These are phyloP conservation scores for Brassica nigra DNA, from an alignment of 345 rosid genomes.

Conservation along the genomic window DNA sequence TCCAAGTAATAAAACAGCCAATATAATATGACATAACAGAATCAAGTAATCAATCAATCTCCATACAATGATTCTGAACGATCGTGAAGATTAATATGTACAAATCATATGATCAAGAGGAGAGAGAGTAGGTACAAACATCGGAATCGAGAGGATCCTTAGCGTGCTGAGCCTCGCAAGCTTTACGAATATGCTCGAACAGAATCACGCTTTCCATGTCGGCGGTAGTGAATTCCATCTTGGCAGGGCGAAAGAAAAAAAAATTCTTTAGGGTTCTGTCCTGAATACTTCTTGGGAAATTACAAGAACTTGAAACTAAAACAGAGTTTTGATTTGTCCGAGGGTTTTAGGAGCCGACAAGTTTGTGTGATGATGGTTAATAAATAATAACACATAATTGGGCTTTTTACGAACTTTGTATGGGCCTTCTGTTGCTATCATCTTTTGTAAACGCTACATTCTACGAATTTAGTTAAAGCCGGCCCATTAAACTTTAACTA, in stretches of 20 bases:
- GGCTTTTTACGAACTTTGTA: neutral
- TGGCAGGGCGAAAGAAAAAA: neutral
- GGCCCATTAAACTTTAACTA: neutral
- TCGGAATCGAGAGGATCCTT: slow-evolving; percentile 66
- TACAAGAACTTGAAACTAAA: neutral
- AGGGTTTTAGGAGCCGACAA: slow-evolving; percentile 28
- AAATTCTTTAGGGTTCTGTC: slow-evolving; percentile 13
- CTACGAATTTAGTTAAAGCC: neutral
- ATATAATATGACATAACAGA: neutral
- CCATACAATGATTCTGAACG: neutral
- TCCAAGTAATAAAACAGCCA: neutral
- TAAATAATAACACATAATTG: neutral
- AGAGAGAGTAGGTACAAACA: slow-evolving; percentile 36
- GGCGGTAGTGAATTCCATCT: slow-evolving; percentile 63
- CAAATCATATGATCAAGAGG: neutral
- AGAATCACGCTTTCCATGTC: slow-evolving; percentile 59
- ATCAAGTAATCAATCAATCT: neutral
- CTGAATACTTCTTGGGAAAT: neutral
- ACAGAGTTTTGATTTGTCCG: neutral
- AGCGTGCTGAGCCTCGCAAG: slow-evolving; percentile 57
- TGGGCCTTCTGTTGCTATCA: neutral
- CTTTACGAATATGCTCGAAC: slow-evolving; percentile 58
- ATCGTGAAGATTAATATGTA: neutral
- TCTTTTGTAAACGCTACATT: neutral
- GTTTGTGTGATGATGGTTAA: neutral